These are phyloP conservation scores for Starmerella bombi DNA, from an alignment of 805 yeast species.

Conservation along the genomic window DNA sequence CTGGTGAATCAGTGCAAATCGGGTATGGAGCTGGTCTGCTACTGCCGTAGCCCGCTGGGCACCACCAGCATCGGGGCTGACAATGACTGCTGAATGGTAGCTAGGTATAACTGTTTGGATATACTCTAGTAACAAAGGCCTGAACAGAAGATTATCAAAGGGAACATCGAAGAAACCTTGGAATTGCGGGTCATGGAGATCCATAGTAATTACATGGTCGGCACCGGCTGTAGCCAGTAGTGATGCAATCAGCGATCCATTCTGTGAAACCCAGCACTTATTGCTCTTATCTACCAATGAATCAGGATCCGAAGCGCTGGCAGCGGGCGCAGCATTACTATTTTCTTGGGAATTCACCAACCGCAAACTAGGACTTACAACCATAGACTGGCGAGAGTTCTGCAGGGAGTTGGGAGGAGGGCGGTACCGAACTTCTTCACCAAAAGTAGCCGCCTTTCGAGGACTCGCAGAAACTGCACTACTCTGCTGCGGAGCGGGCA, in stretches of 20 bases:
- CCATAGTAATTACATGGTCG: slow-evolving; percentile 94
- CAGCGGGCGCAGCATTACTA: not conserved
- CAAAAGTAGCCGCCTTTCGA: slow-evolving; percentile 18
- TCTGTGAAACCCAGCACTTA: slow-evolving; percentile 80
- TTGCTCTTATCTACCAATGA: not conserved
- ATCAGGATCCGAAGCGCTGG: not conserved
- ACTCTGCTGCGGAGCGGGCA: not conserved
- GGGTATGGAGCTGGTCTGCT: slow-evolving; percentile 78
- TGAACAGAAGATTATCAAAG: slow-evolving; percentile 83
- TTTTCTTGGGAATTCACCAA: not conserved
- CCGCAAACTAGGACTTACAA: not conserved
- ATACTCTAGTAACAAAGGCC: slow-evolving; percentile 76
- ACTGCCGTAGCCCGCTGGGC: slow-evolving; percentile 92
- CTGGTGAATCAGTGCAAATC: slow-evolving; percentile 90
- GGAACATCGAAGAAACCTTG: slow-evolving; percentile 96
- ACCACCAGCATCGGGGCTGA: slow-evolving; percentile 98
- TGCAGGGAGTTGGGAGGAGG: not conserved
- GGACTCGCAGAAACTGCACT: slow-evolving; percentile 6
- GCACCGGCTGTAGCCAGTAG: slow-evolving; percentile 86
- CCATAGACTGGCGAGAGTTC: not conserved
- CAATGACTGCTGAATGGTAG: slow-evolving; percentile 73
- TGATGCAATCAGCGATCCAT: slow-evolving; percentile 84
- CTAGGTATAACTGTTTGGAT: slow-evolving; percentile 66
- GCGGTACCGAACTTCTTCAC: slow-evolving; percentile 11
- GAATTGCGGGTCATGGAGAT: slow-evolving; percentile 92